phyloP scores from a whole-genome alignment of 2,329 filamentous ascomycete genomes.

The Dactylellina drechsleri region DNA sequence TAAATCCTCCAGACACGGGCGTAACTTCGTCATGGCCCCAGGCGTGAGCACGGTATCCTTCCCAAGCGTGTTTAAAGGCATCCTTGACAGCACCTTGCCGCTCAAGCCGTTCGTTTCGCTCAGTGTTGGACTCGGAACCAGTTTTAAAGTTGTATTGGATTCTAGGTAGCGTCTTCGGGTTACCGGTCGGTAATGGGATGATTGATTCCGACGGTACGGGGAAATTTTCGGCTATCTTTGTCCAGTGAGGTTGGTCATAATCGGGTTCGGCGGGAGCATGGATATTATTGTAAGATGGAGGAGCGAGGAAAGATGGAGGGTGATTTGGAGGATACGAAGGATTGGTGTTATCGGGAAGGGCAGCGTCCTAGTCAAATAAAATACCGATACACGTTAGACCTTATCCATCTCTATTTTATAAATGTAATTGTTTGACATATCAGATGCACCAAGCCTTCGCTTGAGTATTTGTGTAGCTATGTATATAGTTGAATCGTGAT shows the following conservation, averaged over 20 bases:
- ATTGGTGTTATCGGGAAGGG: too few relatives aligned
- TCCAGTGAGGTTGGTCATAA: constrained; percentile 70
- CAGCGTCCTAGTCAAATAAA: too few relatives aligned
- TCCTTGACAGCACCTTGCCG: constrained; percentile 75
- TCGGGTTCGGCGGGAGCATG: not conserved
- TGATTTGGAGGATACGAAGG: too few relatives aligned
- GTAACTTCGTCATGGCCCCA: constrained; percentile 87
- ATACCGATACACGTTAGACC: too few relatives aligned
- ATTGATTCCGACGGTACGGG: constrained; percentile 77
- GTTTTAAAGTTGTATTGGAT: constrained; percentile 79
- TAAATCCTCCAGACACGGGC: constrained; percentile 74
- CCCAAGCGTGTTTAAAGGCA: constrained; percentile 82
- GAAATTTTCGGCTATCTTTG: constrained; percentile 77
- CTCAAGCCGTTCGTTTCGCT: constrained; percentile 71
- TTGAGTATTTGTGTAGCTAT: too few relatives aligned
- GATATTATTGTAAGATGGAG: too few relatives aligned
- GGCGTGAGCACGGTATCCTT: constrained; percentile 79
- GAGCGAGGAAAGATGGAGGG: too few relatives aligned
- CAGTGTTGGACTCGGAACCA: constrained; percentile 69
- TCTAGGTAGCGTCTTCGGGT: constrained; percentile 75
- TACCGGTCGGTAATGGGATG: constrained; percentile 78
- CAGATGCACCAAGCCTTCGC: too few relatives aligned
- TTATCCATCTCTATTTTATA: too few relatives aligned
- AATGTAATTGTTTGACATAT: too few relatives aligned
- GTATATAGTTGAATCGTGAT: too few relatives aligned